These are phyloP conservation scores for Polytrichum commune DNA, from an alignment of 225 moss, liverwort and hornwort species.

Conservation along the genomic window DNA sequence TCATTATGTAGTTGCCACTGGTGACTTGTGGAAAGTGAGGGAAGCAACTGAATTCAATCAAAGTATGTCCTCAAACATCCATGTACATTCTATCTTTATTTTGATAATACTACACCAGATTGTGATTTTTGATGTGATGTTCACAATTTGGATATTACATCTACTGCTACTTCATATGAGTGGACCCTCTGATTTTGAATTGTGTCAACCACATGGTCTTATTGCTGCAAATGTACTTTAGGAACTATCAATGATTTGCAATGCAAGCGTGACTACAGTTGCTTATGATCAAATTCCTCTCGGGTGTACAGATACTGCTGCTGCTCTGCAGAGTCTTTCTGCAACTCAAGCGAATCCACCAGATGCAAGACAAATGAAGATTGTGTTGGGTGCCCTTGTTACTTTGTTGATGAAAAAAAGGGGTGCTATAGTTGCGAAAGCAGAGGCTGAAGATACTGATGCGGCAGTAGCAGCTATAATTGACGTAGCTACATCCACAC, in stretches of 20 bases:
- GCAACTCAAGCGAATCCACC: constrained; percentile 31
- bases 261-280: background rate
- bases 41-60: too few relatives aligned
- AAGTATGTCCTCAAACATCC: too few relatives aligned
- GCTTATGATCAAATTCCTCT: constrained; percentile 9
- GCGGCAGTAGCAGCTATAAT: constrained; percentile 98
- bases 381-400: constrained; percentile 74
- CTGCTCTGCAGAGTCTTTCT: constrained; percentile 48
- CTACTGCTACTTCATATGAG: too few relatives aligned
- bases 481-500: constrained; percentile 51
- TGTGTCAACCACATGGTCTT: too few relatives aligned
- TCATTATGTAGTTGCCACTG: too few relatives aligned
- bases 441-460: constrained; percentile 96
- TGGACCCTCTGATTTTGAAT: too few relatives aligned
- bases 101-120: too few relatives aligned
- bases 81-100: too few relatives aligned
- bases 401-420: constrained; percentile 72
- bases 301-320: constrained; percentile 43
- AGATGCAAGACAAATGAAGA: constrained; percentile 63
- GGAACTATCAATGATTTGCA: background rate
- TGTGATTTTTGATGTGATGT: too few relatives aligned
- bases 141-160: too few relatives aligned
- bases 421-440: constrained; percentile 61
- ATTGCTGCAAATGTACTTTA: too few relatives aligned
- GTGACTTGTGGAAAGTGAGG: too few relatives aligned